Conservation (phyloP, 75 land plant species). For the Azolla pinnata region DNA sequence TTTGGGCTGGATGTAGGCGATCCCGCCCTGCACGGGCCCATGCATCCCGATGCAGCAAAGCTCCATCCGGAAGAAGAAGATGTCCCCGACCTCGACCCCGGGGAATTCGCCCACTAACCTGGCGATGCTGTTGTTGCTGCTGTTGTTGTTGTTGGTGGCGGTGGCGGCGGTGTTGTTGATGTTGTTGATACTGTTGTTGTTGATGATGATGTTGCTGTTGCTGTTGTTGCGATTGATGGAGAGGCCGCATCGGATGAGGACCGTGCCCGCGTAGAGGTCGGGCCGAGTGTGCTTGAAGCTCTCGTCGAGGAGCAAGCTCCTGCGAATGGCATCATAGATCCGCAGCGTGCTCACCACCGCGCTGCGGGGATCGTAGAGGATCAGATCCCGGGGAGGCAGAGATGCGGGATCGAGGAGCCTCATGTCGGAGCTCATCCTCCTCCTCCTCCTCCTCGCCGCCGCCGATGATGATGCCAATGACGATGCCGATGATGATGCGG, state of each 20-base stretch:
- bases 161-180: neutral
- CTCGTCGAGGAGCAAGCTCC: slow-evolving; percentile 11
- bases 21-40: slow-evolving; percentile 8
- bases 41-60: slow-evolving; percentile 10
- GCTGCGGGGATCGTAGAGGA: neutral
- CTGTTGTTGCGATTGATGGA: slow-evolving; percentile 17
- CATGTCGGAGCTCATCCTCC: too few species aligned
- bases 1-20: neutral
- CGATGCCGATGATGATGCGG: too few species aligned
- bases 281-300: slow-evolving; percentile 6
- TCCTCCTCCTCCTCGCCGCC: too few species aligned
- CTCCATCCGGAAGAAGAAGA: slow-evolving; percentile 11
- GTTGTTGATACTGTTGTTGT: slow-evolving; percentile 5
- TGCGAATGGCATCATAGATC: slow-evolving; percentile 17
- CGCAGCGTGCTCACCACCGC: slow-evolving; percentile 4
- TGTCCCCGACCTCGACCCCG: slow-evolving; percentile 16
- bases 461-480: too few species aligned
- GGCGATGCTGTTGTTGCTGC: neutral
- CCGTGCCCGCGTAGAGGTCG: slow-evolving; percentile 13
- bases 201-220: too few species aligned
- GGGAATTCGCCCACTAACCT: slow-evolving; percentile 11
- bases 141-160: neutral
- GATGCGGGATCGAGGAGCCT: too few species aligned
- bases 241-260: slow-evolving; percentile 5
- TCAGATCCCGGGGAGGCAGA: too few species aligned